Evolutionary conservation across 179 eudicot species (phyloP).

Genomic region (Actinidia arguta): DNA sequence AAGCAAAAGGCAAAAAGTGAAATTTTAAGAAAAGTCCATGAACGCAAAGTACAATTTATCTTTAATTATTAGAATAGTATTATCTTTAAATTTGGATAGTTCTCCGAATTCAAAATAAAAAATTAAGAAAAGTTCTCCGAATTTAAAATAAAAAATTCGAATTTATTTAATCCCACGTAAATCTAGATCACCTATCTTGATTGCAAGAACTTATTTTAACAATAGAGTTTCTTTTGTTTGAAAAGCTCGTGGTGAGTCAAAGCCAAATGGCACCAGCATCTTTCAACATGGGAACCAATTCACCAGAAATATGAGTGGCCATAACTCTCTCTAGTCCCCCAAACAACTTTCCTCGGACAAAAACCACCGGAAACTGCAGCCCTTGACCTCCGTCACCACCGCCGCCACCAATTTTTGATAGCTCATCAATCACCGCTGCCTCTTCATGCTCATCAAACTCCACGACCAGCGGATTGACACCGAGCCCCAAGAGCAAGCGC

Average conservation of each 20-base stretch:
- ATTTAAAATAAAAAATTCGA: too few species aligned
- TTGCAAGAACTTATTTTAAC: too few species aligned
- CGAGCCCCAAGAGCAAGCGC: conserved; percentile 57
- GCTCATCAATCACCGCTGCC: conserved; percentile 29
- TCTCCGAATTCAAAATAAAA: too few species aligned
- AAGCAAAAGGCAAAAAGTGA: too few species aligned
- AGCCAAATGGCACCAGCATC: conserved; percentile 88
- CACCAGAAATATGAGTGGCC: conserved; percentile 87
- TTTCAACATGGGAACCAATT: conserved; percentile 75
- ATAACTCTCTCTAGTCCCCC: conserved; percentile 79
- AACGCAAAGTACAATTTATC: too few species aligned
- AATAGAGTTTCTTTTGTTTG: too few species aligned
- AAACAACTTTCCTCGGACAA: conserved; percentile 70
- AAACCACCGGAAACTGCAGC: conserved; percentile 61
- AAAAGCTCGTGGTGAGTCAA: conserved; percentile 22
- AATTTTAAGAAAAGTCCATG: too few species aligned
- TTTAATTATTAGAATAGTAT: too few species aligned
- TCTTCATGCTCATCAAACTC: conserved; percentile 53
- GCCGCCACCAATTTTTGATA: conserved; percentile 24
- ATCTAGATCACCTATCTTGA: too few species aligned
- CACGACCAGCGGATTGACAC: conserved; percentile 64
- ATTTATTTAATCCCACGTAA: too few species aligned
- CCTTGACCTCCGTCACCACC: conserved; percentile 1
- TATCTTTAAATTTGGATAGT: too few species aligned
- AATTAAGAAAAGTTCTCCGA: too few species aligned